A percentile compares a stretch with the other conserved stretches of the same genome.
phyloP scores from a whole-genome alignment of 495 filamentous ascomycete species.

The Neurospora sp. region DNA sequence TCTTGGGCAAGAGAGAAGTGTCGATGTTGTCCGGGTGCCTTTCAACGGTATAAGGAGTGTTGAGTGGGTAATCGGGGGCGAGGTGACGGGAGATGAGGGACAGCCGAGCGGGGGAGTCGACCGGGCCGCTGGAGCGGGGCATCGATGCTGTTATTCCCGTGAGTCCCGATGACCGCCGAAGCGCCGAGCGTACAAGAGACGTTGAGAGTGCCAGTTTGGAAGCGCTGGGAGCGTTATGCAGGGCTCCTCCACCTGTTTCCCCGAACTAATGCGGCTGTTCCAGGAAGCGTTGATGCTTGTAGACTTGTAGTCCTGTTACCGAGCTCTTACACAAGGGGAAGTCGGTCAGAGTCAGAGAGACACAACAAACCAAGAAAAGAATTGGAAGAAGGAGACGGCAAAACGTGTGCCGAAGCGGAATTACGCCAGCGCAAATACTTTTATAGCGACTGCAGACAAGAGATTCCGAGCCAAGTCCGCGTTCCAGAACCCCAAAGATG shows the following conservation, averaged over 20 bases:
- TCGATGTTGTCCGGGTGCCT: slow-evolving; percentile 51
- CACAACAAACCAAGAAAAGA: background rate
- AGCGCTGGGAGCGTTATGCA: background rate
- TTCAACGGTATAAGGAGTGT: slow-evolving; percentile 37
- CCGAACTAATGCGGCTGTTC: background rate
- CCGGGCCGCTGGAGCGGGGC: slow-evolving; percentile 40
- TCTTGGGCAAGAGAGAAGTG: slow-evolving; percentile 20
- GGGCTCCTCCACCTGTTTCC: background rate
- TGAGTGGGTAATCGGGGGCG: slow-evolving; percentile 39
- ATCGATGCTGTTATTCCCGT: slow-evolving; percentile 26
- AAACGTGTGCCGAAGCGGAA: background rate
- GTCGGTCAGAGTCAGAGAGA: background rate
- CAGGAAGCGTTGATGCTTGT: background rate
- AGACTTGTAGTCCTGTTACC: background rate
- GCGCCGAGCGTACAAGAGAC: slow-evolving; percentile 12
- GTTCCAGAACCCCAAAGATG: background rate
- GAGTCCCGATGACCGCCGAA: slow-evolving; percentile 18
- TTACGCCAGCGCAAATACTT: background rate
- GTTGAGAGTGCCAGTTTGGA: slow-evolving; percentile 16
- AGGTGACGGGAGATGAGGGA: slow-evolving; percentile 78
- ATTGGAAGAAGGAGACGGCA: background rate
- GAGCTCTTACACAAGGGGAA: background rate
- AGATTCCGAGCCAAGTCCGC: background rate
- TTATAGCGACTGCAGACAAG: background rate
- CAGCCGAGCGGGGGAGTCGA: slow-evolving; percentile 56